Percentiles rank a stretch among this genome's conserved stretches.
Evolutionary conservation across 1,284 basidiomycete species (phyloP).

Genomic region (Ustilago crameri): DNA sequence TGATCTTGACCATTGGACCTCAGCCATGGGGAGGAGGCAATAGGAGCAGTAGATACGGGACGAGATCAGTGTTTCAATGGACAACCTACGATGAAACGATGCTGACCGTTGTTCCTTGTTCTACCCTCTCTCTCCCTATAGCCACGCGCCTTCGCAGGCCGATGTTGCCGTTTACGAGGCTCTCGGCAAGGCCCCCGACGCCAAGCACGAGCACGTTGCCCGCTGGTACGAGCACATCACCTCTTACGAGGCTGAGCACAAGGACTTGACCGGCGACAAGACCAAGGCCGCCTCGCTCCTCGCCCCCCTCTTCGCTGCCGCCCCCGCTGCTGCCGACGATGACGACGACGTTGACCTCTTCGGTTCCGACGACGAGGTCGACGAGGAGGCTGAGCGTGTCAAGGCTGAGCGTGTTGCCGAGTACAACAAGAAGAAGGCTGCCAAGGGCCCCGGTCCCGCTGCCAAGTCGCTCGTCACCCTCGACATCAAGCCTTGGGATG

Average conservation of each 20-base stretch:
- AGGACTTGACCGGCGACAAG: slow-evolving; percentile 64
- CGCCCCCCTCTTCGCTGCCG: slow-evolving; percentile 41
- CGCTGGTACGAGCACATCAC: slow-evolving; percentile 83
- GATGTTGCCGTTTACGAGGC: slow-evolving; percentile 92
- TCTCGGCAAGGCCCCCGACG: slow-evolving; percentile 74
- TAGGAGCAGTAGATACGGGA: slow-evolving; percentile 2
- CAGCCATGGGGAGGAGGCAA: neutral
- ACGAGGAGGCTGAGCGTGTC: slow-evolving; percentile 90
- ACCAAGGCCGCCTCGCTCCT: slow-evolving; percentile 62
- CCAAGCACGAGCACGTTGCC: slow-evolving; percentile 80
- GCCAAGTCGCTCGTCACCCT: slow-evolving; percentile 89
- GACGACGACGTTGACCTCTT: slow-evolving; percentile 94
- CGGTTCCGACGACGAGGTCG: slow-evolving; percentile 88
- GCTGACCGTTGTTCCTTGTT: slow-evolving; percentile 9
- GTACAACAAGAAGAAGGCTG: slow-evolving; percentile 92
- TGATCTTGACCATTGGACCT: too few relatives aligned
- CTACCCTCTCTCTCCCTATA: slow-evolving; percentile 67
- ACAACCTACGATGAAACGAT: neutral
- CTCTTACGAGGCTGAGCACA: slow-evolving; percentile 64
- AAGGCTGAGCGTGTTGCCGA: slow-evolving; percentile 95
- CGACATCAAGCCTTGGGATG: slow-evolving; percentile 98
- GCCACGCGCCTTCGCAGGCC: slow-evolving; percentile 93
- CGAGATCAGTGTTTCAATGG: neutral
- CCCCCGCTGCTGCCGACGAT: slow-evolving; percentile 76
- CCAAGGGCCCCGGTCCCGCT: slow-evolving; percentile 76